Conservation (phyloP, 1,284 basidiomycete genomes). For the Melampsora occidentalis region DNA sequence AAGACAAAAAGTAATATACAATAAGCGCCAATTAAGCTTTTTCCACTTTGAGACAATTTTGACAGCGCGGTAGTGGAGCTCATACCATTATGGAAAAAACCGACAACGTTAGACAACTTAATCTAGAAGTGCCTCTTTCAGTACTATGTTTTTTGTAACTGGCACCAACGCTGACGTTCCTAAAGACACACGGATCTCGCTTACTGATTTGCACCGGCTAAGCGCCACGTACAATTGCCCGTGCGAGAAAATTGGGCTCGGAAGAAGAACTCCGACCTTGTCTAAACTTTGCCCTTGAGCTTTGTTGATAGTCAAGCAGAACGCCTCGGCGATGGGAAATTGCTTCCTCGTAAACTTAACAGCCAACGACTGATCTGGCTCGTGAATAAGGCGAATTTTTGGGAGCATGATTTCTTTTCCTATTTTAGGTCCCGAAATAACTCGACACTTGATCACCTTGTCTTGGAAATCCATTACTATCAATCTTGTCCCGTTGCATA, state of each 20-base stretch:
- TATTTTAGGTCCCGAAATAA: background rate
- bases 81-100: too few species aligned
- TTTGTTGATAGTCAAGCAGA: constrained; percentile 25
- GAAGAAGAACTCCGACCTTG: background rate
- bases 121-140: too few species aligned
- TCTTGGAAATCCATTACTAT: background rate
- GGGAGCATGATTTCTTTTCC: background rate
- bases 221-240: background rate
- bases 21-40: too few species aligned
- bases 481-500: constrained; percentile 3
- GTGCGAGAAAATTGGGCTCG: background rate
- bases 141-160: too few species aligned
- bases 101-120: too few species aligned
- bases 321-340: constrained; percentile 7
- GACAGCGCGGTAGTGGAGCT: too few species aligned
- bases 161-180: too few species aligned
- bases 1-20: too few species aligned
- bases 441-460: background rate
- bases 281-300: constrained; percentile 12
- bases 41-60: too few species aligned
- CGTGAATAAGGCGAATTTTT: background rate
- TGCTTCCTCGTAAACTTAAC: background rate
- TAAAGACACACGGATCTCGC: too few species aligned
- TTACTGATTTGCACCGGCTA: too few species aligned
- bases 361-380: background rate